phyloP scores from a whole-genome alignment of 2,329 filamentous ascomycete genomes.

The Clonostachys rosea region DNA sequence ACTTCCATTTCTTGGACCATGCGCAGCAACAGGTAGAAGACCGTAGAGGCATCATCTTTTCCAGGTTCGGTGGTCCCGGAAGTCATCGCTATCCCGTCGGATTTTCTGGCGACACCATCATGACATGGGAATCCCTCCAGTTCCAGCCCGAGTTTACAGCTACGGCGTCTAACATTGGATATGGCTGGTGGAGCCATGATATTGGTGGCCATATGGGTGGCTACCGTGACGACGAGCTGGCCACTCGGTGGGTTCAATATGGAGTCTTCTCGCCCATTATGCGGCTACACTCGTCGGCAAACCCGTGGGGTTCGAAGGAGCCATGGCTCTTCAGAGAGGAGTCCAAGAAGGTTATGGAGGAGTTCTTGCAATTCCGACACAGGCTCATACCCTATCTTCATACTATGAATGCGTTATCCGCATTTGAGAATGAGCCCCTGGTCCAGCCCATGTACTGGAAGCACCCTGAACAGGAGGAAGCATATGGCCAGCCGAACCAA shows the following conservation, averaged over 20 bases:
- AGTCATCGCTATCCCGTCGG: constrained; percentile 61
- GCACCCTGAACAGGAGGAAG: constrained; percentile 43
- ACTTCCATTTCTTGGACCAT: constrained; percentile 57
- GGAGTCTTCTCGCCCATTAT: constrained; percentile 58
- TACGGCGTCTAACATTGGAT: constrained; percentile 62
- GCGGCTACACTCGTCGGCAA: constrained; percentile 55
- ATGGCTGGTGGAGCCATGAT: constrained; percentile 66
- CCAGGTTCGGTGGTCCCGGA: constrained; percentile 57
- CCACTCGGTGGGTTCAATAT: constrained; percentile 56
- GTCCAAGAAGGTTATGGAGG: constrained; percentile 36
- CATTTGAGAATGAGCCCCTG: constrained; percentile 40
- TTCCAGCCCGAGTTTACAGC: constrained; percentile 67
- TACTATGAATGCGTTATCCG: constrained; percentile 45
- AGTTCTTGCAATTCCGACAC: constrained; percentile 50
- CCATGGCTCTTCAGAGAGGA: constrained; percentile 53
- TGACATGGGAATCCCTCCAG: constrained; percentile 53
- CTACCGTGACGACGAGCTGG: constrained; percentile 51
- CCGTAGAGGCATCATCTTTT: constrained; percentile 46
- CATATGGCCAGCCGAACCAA: constrained; percentile 52
- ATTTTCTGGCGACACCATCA: constrained; percentile 58
- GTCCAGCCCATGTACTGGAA: constrained; percentile 62
- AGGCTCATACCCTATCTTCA: constrained; percentile 56
- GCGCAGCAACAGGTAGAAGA: constrained; percentile 26
- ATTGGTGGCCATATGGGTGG: constrained; percentile 61
- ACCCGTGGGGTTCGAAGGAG: constrained; percentile 54